Evolutionary conservation across 2,329 filamentous ascomycete genomes (phyloP).

Genomic region (Penicillium vulpinum): DNA sequence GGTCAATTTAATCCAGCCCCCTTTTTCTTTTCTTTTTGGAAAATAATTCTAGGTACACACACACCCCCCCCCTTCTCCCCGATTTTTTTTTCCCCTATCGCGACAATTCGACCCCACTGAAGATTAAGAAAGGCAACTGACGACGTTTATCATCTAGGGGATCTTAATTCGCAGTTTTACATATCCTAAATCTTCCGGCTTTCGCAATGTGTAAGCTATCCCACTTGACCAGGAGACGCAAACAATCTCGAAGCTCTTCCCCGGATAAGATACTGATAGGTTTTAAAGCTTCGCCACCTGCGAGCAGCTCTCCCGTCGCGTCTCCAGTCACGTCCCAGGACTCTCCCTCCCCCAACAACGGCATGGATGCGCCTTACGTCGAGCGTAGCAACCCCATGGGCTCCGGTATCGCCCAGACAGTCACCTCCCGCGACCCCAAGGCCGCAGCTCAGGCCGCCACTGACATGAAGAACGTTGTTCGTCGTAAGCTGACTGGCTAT

Average conservation of each 20-base stretch:
- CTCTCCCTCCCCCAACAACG: slow-evolving; percentile 48
- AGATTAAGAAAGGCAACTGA: slow-evolving; percentile 9
- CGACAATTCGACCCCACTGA: slow-evolving; percentile 14
- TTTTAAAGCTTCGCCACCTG: slow-evolving; percentile 36
- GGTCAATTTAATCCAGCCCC: slow-evolving; percentile 11
- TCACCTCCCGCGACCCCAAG: slow-evolving; percentile 66
- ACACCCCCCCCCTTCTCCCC: slow-evolving; percentile 12
- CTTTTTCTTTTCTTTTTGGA: slow-evolving; percentile 14
- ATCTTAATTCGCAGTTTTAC: slow-evolving; percentile 25
- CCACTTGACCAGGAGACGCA: background rate
- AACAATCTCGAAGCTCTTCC: slow-evolving; percentile 1
- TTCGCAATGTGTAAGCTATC: slow-evolving; percentile 43
- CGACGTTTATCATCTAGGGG: slow-evolving; percentile 29
- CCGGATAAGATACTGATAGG: slow-evolving; percentile 24
- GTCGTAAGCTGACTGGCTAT: slow-evolving; percentile 96
- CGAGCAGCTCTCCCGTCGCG: slow-evolving; percentile 35
- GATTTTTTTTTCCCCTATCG: slow-evolving; percentile 12
- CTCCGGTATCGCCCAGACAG: slow-evolving; percentile 56
- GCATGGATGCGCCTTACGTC: slow-evolving; percentile 56
- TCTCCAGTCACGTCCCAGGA: slow-evolving; percentile 36
- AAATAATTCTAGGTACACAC: slow-evolving; percentile 18
- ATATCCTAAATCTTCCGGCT: slow-evolving; percentile 23
- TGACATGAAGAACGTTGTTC: slow-evolving; percentile 91
- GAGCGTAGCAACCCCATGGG: slow-evolving; percentile 61
- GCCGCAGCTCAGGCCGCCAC: slow-evolving; percentile 56